Evolutionary conservation across 108 stramenopile genomes (phyloP), one percentile per base, ranked within the genome.

Genomic region (Epithemia pelagica): DNA sequence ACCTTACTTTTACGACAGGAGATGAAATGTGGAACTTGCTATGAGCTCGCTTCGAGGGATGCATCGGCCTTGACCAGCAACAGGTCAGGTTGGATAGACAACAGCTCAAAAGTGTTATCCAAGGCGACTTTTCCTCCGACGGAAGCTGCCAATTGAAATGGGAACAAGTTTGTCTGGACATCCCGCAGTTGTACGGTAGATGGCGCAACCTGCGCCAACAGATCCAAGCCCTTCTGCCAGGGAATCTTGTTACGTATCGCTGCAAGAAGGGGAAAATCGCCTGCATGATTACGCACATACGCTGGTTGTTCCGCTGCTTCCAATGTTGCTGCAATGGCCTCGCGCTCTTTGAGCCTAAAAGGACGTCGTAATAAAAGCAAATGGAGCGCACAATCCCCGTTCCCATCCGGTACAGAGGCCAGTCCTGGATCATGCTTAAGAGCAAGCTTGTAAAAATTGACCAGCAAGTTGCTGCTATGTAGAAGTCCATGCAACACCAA

Each of bases 311-410:
- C 70, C 54, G 32, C 70, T 8, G 64, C 66, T 30, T 74, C 23
- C 30, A 77, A 26, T 1, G 32, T 0, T 5, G 46, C 59, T 18
- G 20, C 28, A 59, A 82, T 74, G 2, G 69, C 37, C 24, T 77
- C 66, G 18, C 30, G 46, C 30, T 77, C 73, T 37, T 82, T 77
- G 5, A 72, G 32, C 46, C 73, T 66, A 68, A 73, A 82, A 20
- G 80, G 80, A 28, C 76, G 68, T 30, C 59, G 26, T 21, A 30
- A 29, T 0, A 77, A 46, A 24, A 77, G 46, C 27, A 28, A 21
- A 29, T 82, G 80, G 1, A 82, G 53, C n/a, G 74, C 67, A 29
- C 62, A 69, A 55, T 72, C 72, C 55, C 80, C 80, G 22, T 71
- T 52, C 18, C 23, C 27, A 67, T 82, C 76, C 2, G 64, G 23